Evolutionary conservation across 2,329 filamentous ascomycete species (phyloP).

Genomic region (Malbranchea zuffiana): DNA sequence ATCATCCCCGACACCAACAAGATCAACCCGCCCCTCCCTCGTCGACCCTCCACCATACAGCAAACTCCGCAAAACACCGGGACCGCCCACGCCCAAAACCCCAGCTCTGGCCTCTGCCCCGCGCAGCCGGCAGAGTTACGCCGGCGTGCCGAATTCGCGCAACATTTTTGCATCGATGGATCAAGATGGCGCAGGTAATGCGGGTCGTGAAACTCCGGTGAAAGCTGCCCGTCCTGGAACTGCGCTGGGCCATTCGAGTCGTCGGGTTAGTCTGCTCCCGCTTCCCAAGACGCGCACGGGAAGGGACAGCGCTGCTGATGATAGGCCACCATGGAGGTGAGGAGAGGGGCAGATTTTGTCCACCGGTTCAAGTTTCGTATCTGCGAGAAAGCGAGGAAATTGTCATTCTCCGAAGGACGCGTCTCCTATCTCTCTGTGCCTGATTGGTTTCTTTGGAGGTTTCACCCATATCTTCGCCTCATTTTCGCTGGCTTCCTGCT

Average conservation of each 20-base stretch:
- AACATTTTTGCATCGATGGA: slow-evolving; percentile 7
- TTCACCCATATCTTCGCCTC: no score
- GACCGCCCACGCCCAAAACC: neutral
- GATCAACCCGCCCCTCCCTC: slow-evolving; percentile 21
- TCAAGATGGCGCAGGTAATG: neutral
- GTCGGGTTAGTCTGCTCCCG: slow-evolving; percentile 33
- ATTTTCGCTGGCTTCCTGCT: no score
- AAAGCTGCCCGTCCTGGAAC: slow-evolving; percentile 24
- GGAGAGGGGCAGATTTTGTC: neutral
- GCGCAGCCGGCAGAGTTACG: slow-evolving; percentile 31
- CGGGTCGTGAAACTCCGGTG: slow-evolving; percentile 3
- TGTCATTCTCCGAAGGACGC: no score
- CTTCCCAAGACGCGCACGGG: slow-evolving; percentile 24
- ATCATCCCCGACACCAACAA: slow-evolving; percentile 17
- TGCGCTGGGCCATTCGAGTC: slow-evolving; percentile 30
- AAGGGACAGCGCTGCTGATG: slow-evolving; percentile 23
- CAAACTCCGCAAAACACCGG: slow-evolving; percentile 27
- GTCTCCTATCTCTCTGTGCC: no score
- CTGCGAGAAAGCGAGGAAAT: no score
- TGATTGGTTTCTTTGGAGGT: no score
- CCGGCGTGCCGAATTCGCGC: slow-evolving; percentile 21
- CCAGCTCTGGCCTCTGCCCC: slow-evolving; percentile 21
- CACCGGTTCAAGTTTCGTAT: no score
- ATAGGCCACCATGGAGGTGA: slow-evolving; percentile 30
- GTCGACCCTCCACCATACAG: slow-evolving; percentile 35